phyloP scores from a whole-genome alignment of 2,329 filamentous ascomycete species.

The Monilinia laxa region DNA sequence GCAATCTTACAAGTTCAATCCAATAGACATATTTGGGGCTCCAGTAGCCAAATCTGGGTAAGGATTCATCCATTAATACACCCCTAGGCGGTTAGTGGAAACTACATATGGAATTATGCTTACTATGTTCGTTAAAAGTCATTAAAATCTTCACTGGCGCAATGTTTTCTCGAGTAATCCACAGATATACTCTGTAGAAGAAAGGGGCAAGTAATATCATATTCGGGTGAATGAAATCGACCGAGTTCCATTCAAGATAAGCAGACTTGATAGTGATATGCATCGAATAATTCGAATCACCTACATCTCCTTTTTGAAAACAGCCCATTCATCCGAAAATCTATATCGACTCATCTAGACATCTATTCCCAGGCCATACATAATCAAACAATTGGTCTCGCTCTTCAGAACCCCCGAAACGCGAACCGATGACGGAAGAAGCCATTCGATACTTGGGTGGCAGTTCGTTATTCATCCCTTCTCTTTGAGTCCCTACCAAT shows the following conservation, averaged over 20 bases:
- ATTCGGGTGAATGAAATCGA: neutral
- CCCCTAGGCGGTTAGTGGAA: neutral
- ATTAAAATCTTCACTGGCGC: neutral
- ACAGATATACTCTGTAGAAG: neutral
- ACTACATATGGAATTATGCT: neutral
- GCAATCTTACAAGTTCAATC: neutral
- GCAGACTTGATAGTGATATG: neutral
- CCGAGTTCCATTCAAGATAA: neutral
- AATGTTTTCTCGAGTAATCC: neutral
- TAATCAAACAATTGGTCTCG: neutral
- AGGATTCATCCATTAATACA: neutral
- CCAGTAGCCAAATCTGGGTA: neutral
- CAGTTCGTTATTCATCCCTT: neutral
- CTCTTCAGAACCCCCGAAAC: neutral
- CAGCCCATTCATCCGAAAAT: neutral
- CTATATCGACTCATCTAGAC: neutral
- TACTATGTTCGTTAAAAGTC: neutral
- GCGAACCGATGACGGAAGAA: neutral
- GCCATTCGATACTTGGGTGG: neutral
- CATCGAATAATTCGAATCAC: neutral
- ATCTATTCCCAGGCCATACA: neutral
- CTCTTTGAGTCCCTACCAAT: neutral
- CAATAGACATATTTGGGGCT: neutral
- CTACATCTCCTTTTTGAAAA: neutral
- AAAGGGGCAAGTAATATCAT: neutral